Evolutionary conservation across 2,329 filamentous ascomycete genomes (phyloP), one percentile per base, ranked within the genome.

Genomic region (Botrytis galanthina): DNA sequence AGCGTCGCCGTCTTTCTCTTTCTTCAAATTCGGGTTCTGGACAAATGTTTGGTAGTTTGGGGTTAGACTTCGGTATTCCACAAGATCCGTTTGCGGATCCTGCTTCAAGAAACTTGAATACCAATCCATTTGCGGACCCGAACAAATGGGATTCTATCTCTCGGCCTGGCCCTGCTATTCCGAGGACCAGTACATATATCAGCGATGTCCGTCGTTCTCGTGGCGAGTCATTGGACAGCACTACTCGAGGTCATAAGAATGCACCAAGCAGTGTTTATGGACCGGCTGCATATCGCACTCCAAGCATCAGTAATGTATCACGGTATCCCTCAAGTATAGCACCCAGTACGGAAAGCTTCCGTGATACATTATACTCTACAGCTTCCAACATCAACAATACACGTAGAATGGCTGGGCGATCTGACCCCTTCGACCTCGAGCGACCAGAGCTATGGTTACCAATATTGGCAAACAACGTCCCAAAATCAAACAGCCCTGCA

Each of bases 341-440:
- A 75, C 70, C 79, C 73, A 73, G 78, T 79, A 63, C 79, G 70
- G 80, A 81, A 73, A 80, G 75, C 75, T 82, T 80, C 75, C 78
- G 78, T 76, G 82, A 82, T 68, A 84, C 84, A 26, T 75, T 84
- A 70, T 85, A 85, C 77, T 83, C 83, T 1, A 76, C 78, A 51
- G 77, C 77, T 69, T 79, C 78, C 0, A 83, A 85, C 62, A 57
- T 68, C 39, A 68, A 68, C 29, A 84, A 83, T 62, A 84, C 82
- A 9, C 81, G 83, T 26, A 85, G 86, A 72, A 86, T 86, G 77
- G 89, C 88, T 78, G 88, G 89, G 79, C 87, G 88, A 62, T 90
- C 88, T 2, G 89, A 91, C 76, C 89, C 88, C 2, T 91, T 91
- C 78, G 89, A 91, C 76, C 83, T 91, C n/a, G 89, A 91, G 78